Base-by-base conservation (phyloP, 768 basidiomycete genomes). In the Trametes punicea region DNA sequence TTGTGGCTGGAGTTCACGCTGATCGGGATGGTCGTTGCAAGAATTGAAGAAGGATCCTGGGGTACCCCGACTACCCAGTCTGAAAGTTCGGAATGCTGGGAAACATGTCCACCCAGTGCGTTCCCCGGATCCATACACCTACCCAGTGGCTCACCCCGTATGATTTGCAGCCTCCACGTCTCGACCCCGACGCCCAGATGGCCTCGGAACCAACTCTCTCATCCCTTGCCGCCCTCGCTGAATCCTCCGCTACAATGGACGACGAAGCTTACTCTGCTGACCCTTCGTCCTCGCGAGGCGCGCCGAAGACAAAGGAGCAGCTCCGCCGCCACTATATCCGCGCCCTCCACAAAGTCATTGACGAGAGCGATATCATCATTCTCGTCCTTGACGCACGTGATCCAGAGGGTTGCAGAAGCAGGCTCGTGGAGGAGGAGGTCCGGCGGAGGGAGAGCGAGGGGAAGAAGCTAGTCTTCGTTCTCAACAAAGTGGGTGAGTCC, bases 341-440 rank as follows among this genome's bases (percentile, higher is more conserved):
- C 34, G 79, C 87, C 1, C 71, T 98, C 21, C 85, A 93, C 72
- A 93, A 90, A 73, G 96, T 99, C 41, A 88, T 98, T 57, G 94
- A 97, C 61, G 80, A 94, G 65, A 87, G 89, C 61, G 95, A 98
- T 67, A 89, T 99, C 29, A 73, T 98, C 47, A 78, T 98, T 41
- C 86, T 90, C 31, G 90, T 93, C 0, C 77, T 98, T 15, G 97
- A 98, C 72, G 95, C 95, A 1, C 77, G 96, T 36, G 96, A 98
- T 75, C 96, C 97, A 2, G 89, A 96, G 56, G 95, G 96, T 0
- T 95, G 93, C 38, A 74, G 96, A 61, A 96, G 93, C 71, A 78
- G 88, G 48, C 78, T 96, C 34, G 93, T 98, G 4, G 97, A 99
- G 69, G 92, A 96, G 66, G 95, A 97, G 69, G 93, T 97, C 0